Evolutionary conservation across 106 monocot species (phyloP).

Genomic region (Allium fistulosum): DNA sequence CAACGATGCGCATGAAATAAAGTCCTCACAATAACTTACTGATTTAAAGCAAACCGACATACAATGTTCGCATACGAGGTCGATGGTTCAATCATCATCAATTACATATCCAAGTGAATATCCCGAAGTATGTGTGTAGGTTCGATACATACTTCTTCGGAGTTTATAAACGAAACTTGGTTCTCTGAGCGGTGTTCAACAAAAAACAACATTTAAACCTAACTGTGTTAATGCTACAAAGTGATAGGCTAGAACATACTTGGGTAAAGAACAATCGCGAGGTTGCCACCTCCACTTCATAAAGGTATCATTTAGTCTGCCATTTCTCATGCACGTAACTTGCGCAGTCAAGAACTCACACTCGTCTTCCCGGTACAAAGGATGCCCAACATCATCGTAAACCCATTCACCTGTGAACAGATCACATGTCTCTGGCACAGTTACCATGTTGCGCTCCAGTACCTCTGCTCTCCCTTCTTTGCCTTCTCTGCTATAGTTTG

Average conservation of each 20-base stretch:
- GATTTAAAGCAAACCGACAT: too few relatives aligned
- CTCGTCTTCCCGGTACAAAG: constrained; percentile 61
- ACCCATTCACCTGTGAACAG: constrained; percentile 74
- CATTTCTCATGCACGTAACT: constrained; percentile 87
- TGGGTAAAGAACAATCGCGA: constrained; percentile 50
- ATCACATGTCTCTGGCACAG: constrained; percentile 55
- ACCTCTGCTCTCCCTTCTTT: background rate
- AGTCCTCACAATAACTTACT: too few relatives aligned
- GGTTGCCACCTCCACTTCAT: constrained; percentile 99
- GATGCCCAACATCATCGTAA: constrained; percentile 46
- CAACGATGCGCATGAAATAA: too few relatives aligned
- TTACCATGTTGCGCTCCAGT: constrained; percentile 21
- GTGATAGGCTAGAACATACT: constrained; percentile 16
- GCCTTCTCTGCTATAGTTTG: background rate
- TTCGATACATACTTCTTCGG: too few relatives aligned
- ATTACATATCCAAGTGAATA: too few relatives aligned
- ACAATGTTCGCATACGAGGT: too few relatives aligned
- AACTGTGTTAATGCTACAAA: too few relatives aligned
- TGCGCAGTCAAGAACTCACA: constrained; percentile 88
- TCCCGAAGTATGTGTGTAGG: too few relatives aligned
- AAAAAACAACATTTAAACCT: too few relatives aligned
- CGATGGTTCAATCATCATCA: too few relatives aligned
- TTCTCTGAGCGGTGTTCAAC: too few relatives aligned
- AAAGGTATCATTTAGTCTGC: constrained; percentile 61
- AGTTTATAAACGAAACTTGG: too few relatives aligned